Conservation (phyloP, 1,284 basidiomycete species). For the Ceratobasidium sp. region DNA sequence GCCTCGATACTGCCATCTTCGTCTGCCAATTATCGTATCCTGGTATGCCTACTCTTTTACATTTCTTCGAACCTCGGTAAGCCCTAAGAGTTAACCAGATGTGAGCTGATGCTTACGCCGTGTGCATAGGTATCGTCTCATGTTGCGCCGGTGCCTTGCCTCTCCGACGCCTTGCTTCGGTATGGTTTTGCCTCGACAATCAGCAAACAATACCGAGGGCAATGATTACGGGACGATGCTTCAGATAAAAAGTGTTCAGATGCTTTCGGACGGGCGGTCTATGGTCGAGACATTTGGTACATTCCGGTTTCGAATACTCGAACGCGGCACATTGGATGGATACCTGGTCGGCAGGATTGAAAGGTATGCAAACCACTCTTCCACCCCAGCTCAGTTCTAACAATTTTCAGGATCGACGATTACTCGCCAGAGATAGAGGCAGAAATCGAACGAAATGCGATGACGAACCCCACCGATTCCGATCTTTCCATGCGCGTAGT, state of each 20-base stretch:
- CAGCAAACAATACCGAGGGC: conserved; percentile 59
- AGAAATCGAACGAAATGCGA: conserved; percentile 57
- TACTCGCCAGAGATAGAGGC: conserved; percentile 66
- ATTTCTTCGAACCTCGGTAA: conserved; percentile 90
- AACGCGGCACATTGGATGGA: conserved; percentile 86
- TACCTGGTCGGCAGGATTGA: conserved; percentile 91
- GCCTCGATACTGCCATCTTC: conserved; percentile 91
- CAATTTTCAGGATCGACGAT: conserved; percentile 66
- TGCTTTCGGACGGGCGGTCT: conserved; percentile 91
- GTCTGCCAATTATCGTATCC: conserved; percentile 92
- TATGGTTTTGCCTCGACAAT: conserved; percentile 83
- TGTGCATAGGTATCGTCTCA: conserved; percentile 77
- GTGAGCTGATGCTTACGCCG: conserved; percentile 30
- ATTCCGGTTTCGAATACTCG: conserved; percentile 87
- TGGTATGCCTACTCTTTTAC: conserved; percentile 88
- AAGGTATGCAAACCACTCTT: conserved; percentile 57
- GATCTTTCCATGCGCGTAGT: conserved; percentile 49
- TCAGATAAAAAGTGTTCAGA: conserved; percentile 88
- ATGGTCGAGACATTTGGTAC: conserved; percentile 90
- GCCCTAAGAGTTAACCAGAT: conserved; percentile 52
- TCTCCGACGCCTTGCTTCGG: conserved; percentile 83
- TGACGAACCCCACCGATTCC: conserved; percentile 33
- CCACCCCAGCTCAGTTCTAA: neutral
- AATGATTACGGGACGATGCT: conserved; percentile 91
- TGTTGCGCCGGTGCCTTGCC: conserved; percentile 93